Evolutionary conservation across 2,329 filamentous ascomycete genomes (phyloP).

Genomic region (Nemania diffusa): DNA sequence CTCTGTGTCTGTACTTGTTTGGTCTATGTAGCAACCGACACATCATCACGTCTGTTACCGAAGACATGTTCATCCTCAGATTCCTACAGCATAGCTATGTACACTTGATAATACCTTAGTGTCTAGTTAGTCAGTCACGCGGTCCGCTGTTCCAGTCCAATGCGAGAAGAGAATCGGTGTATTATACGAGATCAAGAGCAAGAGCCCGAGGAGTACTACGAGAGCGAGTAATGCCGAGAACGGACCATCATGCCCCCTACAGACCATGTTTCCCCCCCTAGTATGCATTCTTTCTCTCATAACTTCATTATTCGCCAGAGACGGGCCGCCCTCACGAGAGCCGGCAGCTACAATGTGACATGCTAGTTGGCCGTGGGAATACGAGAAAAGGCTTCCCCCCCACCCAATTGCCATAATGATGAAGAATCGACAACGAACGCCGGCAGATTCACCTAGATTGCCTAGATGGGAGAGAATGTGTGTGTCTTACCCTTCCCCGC

Average conservation of each 20-base stretch:
- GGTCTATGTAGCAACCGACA: not conserved
- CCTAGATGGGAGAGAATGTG: slow-evolving; percentile 40
- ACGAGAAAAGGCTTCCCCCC: slow-evolving; percentile 2
- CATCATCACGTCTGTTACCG: not conserved
- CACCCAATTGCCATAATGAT: slow-evolving; percentile 42
- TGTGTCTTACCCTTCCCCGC: slow-evolving; percentile 32
- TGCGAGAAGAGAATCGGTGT: slow-evolving; percentile 28
- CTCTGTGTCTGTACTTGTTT: too few relatives aligned
- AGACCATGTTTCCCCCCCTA: slow-evolving; percentile 28
- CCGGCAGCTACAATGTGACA: slow-evolving; percentile 34
- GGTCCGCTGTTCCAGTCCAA: not conserved
- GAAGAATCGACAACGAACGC: slow-evolving; percentile 41
- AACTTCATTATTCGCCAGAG: slow-evolving; percentile 38
- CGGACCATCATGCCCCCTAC: slow-evolving; percentile 6
- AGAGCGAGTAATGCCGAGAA: slow-evolving; percentile 2
- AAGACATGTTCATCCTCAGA: not conserved
- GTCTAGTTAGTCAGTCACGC: not conserved
- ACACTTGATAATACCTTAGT: not conserved
- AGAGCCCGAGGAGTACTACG: slow-evolving; percentile 19
- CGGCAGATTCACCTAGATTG: slow-evolving; percentile 44
- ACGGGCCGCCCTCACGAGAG: slow-evolving; percentile 37
- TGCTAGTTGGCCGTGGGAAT: slow-evolving; percentile 32
- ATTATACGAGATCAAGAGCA: slow-evolving; percentile 33
- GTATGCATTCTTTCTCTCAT: slow-evolving; percentile 38
- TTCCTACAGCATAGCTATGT: not conserved